These are phyloP conservation scores for Panus rudis DNA, from an alignment of 768 basidiomycete genomes.

Conservation along the genomic window DNA sequence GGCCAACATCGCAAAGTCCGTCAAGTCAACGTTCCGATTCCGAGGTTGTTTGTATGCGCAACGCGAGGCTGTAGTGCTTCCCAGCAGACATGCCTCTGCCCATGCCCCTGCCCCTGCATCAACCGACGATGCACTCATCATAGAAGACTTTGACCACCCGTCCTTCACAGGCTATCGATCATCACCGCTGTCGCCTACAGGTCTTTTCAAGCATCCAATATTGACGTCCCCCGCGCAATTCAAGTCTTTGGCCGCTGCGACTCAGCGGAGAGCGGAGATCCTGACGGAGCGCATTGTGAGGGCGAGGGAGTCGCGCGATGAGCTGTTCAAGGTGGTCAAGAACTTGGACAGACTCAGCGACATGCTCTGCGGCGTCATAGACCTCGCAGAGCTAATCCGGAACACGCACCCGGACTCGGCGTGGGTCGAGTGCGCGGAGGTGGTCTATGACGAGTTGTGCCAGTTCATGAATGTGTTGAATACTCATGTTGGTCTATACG, in stretches of 20 bases:
- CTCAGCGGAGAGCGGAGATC: constrained; percentile 70
- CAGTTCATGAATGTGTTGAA: constrained; percentile 98
- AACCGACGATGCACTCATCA: constrained; percentile 56
- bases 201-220: constrained; percentile 77
- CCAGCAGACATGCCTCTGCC: constrained; percentile 12
- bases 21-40: constrained; percentile 31
- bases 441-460: constrained; percentile 85
- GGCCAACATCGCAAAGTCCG: constrained; percentile 34
- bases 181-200: constrained; percentile 50
- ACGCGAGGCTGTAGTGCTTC: constrained; percentile 11
- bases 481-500: constrained; percentile 84
- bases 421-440: constrained; percentile 83
- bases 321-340: constrained; percentile 85
- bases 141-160: constrained; percentile 68
- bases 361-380: constrained; percentile 92
- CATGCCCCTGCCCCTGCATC: constrained; percentile 49
- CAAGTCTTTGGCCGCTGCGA: constrained; percentile 66
- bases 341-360: constrained; percentile 96
- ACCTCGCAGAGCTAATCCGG: constrained; percentile 88
- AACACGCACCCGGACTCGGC: constrained; percentile 84
- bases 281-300: constrained; percentile 80
- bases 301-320: constrained; percentile 62
- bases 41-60: constrained; percentile 36
- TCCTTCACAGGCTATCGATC: constrained; percentile 26
- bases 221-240: constrained; percentile 68